phyloP scores from a whole-genome alignment of 176 grass and related monocot species.

The Zea luxurians region DNA sequence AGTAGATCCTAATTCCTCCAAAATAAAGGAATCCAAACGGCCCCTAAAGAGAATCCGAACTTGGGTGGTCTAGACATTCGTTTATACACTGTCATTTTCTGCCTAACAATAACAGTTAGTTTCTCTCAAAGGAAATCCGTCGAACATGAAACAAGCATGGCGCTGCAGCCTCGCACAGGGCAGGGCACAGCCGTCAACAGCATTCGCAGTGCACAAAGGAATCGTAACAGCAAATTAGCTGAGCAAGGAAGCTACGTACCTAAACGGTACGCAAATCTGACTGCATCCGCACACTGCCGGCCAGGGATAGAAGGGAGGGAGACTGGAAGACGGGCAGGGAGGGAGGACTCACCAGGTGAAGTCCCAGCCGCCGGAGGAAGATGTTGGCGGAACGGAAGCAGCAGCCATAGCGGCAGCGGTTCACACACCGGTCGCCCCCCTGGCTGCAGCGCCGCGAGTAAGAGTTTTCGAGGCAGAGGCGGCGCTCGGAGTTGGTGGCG shows the following conservation, averaged over 20 bases:
- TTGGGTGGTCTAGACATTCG: too few relatives aligned
- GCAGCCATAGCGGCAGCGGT: slow-evolving; percentile 26
- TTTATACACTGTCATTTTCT: not conserved
- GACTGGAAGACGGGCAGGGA: not conserved
- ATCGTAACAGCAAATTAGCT: not conserved
- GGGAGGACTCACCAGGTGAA: slow-evolving; percentile 43
- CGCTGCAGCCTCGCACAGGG: not conserved
- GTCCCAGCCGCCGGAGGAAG: slow-evolving; percentile 25
- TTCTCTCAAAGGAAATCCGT: slow-evolving; percentile 15
- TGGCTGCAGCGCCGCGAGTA: not conserved
- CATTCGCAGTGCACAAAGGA: not conserved
- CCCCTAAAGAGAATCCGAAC: not conserved
- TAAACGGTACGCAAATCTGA: not conserved
- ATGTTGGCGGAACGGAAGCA: not conserved
- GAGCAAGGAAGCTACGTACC: not conserved
- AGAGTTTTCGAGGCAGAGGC: not conserved
- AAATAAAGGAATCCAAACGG: too few relatives aligned
- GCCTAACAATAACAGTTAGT: not conserved
- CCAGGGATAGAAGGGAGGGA: not conserved
- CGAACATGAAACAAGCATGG: slow-evolving; percentile 7
- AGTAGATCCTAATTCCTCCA: too few relatives aligned
- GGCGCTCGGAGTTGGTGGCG: slow-evolving; percentile 9
- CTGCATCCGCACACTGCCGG: not conserved
- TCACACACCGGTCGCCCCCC: not conserved
- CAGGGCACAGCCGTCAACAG: not conserved